phyloP scores from a whole-genome alignment of 2,329 filamentous ascomycete species.

The Aspergillus tamarii region DNA sequence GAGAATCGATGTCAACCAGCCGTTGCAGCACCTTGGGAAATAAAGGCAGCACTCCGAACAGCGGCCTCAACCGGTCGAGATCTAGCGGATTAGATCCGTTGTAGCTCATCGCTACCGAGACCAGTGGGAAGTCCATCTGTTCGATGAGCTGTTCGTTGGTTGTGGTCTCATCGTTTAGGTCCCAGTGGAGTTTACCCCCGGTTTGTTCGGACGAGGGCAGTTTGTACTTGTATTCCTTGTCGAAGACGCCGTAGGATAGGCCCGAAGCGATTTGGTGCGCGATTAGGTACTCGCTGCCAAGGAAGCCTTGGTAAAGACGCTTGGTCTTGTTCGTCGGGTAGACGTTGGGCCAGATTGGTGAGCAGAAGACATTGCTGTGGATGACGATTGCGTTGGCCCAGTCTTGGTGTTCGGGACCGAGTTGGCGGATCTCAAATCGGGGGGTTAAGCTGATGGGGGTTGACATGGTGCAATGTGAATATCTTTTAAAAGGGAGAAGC shows the following conservation, averaged over 20 bases:
- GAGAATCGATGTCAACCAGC: slow-evolving; percentile 1
- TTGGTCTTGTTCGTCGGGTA: slow-evolving; percentile 6
- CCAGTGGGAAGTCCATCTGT: slow-evolving; percentile 15
- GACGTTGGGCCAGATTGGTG: slow-evolving; percentile 6
- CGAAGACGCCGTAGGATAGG: slow-evolving; percentile 13
- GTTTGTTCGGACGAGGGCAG: slow-evolving; percentile 2
- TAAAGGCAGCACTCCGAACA: background rate
- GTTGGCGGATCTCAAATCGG: slow-evolving; percentile 12
- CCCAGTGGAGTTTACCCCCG: slow-evolving; percentile 6
- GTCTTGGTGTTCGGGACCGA: slow-evolving; percentile 9
- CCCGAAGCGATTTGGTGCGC: slow-evolving; percentile 10
- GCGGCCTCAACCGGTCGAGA: background rate
- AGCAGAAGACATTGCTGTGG: slow-evolving; percentile 13
- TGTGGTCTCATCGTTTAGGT: background rate
- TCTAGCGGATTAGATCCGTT: slow-evolving; percentile 8
- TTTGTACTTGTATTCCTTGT: slow-evolving; percentile 14
- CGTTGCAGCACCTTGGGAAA: background rate
- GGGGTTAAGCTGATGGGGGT: background rate
- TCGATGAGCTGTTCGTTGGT: slow-evolving; percentile 1
- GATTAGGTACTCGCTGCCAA: slow-evolving; percentile 4
- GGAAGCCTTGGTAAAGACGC: slow-evolving; percentile 1
- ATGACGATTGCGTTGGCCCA: slow-evolving; percentile 14
- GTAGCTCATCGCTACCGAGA: slow-evolving; percentile 5
- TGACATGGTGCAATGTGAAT: background rate
- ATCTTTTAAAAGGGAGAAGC: background rate